Percentiles rank a stretch among this genome's conserved stretches.
phyloP scores from a whole-genome alignment of 768 basidiomycete species.

The Serendipita sp. region DNA sequence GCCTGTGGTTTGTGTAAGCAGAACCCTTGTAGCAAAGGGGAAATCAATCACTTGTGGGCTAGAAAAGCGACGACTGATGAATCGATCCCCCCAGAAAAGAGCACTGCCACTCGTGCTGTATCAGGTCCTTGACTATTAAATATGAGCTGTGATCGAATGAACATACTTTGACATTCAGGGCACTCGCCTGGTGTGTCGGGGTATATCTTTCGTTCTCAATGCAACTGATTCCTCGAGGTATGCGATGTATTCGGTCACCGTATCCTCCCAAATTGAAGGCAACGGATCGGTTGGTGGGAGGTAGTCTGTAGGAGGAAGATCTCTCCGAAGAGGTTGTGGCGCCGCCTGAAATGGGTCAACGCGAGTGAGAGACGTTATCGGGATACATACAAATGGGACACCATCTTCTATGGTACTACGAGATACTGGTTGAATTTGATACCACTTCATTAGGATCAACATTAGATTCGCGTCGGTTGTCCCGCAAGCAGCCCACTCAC shows the following conservation, averaged over 20 bases:
- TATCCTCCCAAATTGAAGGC: constrained; percentile 1
- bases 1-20: too few relatives aligned
- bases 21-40: too few relatives aligned
- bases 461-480: not conserved
- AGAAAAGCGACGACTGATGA: constrained; percentile 71
- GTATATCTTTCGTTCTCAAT: constrained; percentile 55
- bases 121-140: constrained; percentile 18
- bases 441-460: not conserved
- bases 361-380: constrained; percentile 7
- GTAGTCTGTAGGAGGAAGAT: constrained; percentile 23
- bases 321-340: constrained; percentile 28
- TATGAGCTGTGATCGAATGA: not conserved
- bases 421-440: constrained; percentile 2
- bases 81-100: constrained; percentile 96
- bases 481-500: not conserved
- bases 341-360: not conserved
- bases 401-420: not conserved
- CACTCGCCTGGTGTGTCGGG: constrained; percentile 26
- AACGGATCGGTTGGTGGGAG: not conserved
- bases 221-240: constrained; percentile 48
- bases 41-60: constrained; percentile 43
- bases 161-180: constrained; percentile 3
- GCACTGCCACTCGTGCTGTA: constrained; percentile 53
- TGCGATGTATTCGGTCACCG: constrained; percentile 15
- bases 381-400: not conserved